A percentile compares a stretch with the other conserved stretches of the same genome.
These are phyloP conservation scores for Ophiostoma perfectum DNA, from an alignment of 2,329 filamentous ascomycete genomes.

Conservation along the genomic window DNA sequence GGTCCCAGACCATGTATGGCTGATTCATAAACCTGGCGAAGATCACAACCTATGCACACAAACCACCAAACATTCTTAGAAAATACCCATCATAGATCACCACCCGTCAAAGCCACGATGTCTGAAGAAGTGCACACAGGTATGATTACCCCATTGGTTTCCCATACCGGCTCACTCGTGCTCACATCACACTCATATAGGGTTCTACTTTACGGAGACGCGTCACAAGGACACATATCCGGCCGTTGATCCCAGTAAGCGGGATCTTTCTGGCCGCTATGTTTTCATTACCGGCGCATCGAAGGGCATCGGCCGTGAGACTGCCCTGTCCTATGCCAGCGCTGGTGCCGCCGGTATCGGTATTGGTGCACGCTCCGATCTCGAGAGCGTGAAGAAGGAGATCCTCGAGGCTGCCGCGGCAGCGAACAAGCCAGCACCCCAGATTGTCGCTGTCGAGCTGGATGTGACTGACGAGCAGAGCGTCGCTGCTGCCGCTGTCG, in stretches of 20 bases:
- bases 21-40: not conserved
- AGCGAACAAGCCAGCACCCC: slow-evolving; percentile 29
- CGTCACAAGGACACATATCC: slow-evolving; percentile 33
- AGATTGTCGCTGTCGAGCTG: slow-evolving; percentile 31
- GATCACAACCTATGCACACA: not conserved
- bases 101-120: slow-evolving; percentile 2
- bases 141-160: not conserved
- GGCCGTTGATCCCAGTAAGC: slow-evolving; percentile 27
- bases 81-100: not conserved
- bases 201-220: slow-evolving; percentile 24
- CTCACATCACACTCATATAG: not conserved
- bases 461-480: slow-evolving; percentile 36
- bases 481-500: slow-evolving; percentile 34
- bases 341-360: slow-evolving; percentile 46
- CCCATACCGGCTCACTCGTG: not conserved
- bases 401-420: slow-evolving; percentile 35
- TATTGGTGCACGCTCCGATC: slow-evolving; percentile 46
- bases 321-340: slow-evolving; percentile 42
- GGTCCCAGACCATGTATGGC: not conserved
- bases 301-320: slow-evolving; percentile 29
- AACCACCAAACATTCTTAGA: not conserved
- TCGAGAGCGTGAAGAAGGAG: slow-evolving; percentile 37
- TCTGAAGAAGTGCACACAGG: slow-evolving; percentile 11
- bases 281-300: slow-evolving; percentile 31
- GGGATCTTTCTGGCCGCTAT: slow-evolving; percentile 28